Percentiles rank a stretch among this genome's conserved stretches.
Evolutionary conservation across 78 protist species (phyloP).

Genomic region (Chrysochromulina tobinii): DNA sequence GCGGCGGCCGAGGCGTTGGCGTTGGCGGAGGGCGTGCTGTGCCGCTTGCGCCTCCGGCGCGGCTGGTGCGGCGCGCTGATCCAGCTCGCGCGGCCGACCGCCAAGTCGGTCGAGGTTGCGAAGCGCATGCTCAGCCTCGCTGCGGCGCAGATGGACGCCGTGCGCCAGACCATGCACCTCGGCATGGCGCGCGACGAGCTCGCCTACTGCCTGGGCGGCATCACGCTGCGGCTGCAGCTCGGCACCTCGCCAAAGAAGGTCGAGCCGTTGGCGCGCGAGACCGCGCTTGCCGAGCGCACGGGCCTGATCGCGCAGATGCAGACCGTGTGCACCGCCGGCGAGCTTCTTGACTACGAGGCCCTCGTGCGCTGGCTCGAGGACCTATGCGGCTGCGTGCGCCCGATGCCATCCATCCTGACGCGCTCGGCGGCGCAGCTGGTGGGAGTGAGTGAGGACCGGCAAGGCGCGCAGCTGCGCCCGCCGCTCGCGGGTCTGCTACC

Average conservation of each 20-base stretch:
- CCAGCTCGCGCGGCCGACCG: not conserved
- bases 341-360: not conserved
- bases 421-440: not conserved
- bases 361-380: not conserved
- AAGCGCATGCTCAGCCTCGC: not conserved
- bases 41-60: slow-evolving; percentile 7
- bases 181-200: not conserved
- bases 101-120: not conserved
- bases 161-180: not conserved
- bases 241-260: not conserved
- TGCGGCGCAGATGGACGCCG: not conserved
- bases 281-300: not conserved
- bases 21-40: not conserved
- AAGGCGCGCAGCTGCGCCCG: no score
- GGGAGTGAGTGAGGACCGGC: not conserved
- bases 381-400: not conserved
- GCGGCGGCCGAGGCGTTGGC: not conserved
- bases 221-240: not conserved
- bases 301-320: not conserved
- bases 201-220: not conserved
- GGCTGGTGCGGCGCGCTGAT: not conserved
- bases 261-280: not conserved
- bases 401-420: not conserved
- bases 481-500: no score
- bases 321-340: not conserved